Base-by-base conservation (phyloP, 805 yeast species). In the Lachancea mirantina region DNA sequence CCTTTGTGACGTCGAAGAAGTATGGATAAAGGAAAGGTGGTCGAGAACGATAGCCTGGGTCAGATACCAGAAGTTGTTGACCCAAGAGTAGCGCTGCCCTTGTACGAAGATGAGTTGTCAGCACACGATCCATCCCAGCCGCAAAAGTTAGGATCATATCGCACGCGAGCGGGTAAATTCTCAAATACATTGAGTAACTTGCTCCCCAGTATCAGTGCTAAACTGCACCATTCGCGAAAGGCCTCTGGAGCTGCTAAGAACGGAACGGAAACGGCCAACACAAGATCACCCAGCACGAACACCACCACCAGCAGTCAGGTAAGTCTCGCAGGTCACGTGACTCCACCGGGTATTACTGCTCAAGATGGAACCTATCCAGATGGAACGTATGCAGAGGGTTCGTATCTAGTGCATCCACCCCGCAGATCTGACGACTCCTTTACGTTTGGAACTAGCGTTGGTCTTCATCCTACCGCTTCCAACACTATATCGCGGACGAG, bases 181-280 rank as follows among this genome's bases (percentile, higher is more conserved):
- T 52, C 62, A 9, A 55, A 53, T 27, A 57, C 57, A 6, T 40
- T 58, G 31, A 52, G 56, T 26, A 57, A 50, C 33, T 36, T 58
- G 26, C 37, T 58, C 11, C 63, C 63, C n/a, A 50, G 49, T 4
- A 48, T 58, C 9, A 55, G 61, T 40, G 61, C 63, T 4, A 58
- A 52, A 34, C 35, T 58, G 17, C 62, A 57, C 28, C 48, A 49
- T 28, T 41, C 45, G 22, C 49, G 45, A 29, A 51, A 49, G 14
- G 40, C 34, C 8, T 23, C 36, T 9, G 40, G 38, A n/a, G 14
- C 36, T n/a, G 19, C 31, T 13, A 32, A 26, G 22, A 26, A 34
- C 35, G 27, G 33, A 19, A 26, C 32, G 3, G 38, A 33, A 11
- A 18, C 22, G 20, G 35, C 40, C 5, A 38, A 39, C 21, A 37